Evolutionary conservation across 2,329 filamentous ascomycete genomes (phyloP).

Genomic region (Daldinia eschscholtzii): DNA sequence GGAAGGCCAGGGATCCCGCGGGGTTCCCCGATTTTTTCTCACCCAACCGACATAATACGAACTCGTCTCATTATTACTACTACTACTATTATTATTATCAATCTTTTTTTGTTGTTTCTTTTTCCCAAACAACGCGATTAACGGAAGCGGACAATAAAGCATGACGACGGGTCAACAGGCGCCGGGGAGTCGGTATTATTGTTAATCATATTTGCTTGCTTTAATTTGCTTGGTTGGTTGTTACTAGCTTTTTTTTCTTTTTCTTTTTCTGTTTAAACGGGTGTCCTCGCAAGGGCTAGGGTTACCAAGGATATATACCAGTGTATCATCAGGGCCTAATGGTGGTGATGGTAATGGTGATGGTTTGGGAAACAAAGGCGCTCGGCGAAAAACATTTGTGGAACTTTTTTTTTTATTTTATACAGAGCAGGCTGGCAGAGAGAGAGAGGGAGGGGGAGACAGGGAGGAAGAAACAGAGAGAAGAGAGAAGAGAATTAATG

Average conservation of each 20-base stretch:
- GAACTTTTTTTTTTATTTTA: constrained; percentile 5
- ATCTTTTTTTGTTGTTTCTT: background rate
- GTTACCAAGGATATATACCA: constrained; percentile 8
- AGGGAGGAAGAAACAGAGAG: background rate
- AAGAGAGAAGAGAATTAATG: constrained; percentile 12
- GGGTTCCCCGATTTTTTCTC: constrained; percentile 24
- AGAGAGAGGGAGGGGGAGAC: too few species aligned
- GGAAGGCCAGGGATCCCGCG: constrained; percentile 11
- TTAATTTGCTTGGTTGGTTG: background rate
- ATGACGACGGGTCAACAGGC: constrained; percentile 43
- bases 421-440: constrained; percentile 14
- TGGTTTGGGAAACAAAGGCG: constrained; percentile 23
- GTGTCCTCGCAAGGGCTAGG: constrained; percentile 20
- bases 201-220: constrained; percentile 17
- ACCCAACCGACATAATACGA: constrained; percentile 2
- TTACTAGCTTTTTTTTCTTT: background rate
- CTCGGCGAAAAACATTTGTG: constrained; percentile 16
- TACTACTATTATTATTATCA: background rate
- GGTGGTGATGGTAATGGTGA: constrained; percentile 2
- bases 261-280: background rate
- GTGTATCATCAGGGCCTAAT: constrained; percentile 13
- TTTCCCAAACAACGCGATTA: constrained; percentile 19
- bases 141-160: constrained; percentile 36
- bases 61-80: background rate
- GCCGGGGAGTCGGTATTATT: constrained; percentile 28